Evolutionary conservation across 805 yeast species (phyloP), one percentile per base, ranked within the genome.

Genomic region (Starmerella khaoyaiensis): DNA sequence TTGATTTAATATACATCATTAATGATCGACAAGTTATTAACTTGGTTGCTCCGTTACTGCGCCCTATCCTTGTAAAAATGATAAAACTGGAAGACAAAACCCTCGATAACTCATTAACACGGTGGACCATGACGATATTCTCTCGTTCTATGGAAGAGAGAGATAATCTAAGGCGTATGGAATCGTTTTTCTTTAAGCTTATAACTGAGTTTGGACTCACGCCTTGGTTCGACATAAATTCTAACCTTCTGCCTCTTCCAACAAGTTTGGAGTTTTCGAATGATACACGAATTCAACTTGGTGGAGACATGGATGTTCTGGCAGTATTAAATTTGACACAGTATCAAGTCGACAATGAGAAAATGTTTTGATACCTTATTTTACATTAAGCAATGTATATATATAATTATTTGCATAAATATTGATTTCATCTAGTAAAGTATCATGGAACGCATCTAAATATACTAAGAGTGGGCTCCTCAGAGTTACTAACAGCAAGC

Each of bases 401-500:
- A 26, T 26, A 10, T 26, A 26, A 15, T 15, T 26, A 26, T 10
- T 8, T 26, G 10, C 29, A 26, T 26, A 6, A 8, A 10, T 18
- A 26, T 6, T 15, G 15, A 26, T n/a, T n/a, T n/a, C n/a, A n/a
- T n/a, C n/a, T n/a, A n/a, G n/a, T n/a, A n/a, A n/a, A n/a, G n/a
- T n/a, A n/a, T n/a, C n/a, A 34, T n/a, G 31, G 17, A 16, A 33
- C 24, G 33, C 50, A 46, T 14, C 30, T 29, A 26, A 36, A 46
- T 15, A 46, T 28, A 21, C 37, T 39, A 9, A 46, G 31, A 2
- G 40, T 28, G 12, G 48, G 29, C 16, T 41, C 50, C 10, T 36
- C 42, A 4, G 31, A 34, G 20, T 36, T 79, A 49, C 78, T 77
- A 1, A 83, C 80, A 1, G 95, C 96, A 54, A 90, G 53, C 71